Base-by-base conservation (phyloP, 2,329 filamentous ascomycete species). In the Neoscytalidium dimidiatum region DNA sequence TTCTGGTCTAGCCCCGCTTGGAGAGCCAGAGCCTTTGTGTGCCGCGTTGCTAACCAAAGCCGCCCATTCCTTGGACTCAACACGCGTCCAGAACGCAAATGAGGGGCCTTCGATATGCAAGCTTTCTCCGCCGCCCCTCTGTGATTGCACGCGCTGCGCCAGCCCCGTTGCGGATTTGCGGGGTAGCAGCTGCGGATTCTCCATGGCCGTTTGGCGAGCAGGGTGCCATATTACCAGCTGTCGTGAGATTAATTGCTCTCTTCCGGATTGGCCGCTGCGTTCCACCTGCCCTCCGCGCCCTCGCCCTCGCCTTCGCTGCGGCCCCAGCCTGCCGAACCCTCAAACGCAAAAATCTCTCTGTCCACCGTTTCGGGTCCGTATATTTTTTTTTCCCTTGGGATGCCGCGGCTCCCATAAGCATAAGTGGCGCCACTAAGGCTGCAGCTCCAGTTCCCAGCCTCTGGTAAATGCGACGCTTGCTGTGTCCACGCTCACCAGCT, bases 1-100 rank as follows among this genome's bases (percentile, higher is more conserved):
- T 60, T 63, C 61, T 53, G 61, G 48, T 56, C 61, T 56, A 64
- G 61, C 57, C 57, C 57, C 35, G 35, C 57, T 52, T 3, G 49
- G 49, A 31, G 49, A 33, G 49, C 17, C 49, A 52, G 49, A 52
- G 49, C 56, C 56, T 60, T 60, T 44, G 41, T 60, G 56, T 60
- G 56, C 56, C 56, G 56, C 56, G 23, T 28, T 60, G 56, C 56
- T 60, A 60, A 60, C 56, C 56, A 60, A 17, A 33, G 23, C 56
- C 26, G 41, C 56, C 56, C 56, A 60, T 60, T 60, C 56, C 35
- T 57, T 43, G 52, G 38, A 13, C 33, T 44, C 41, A 46, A 46
- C 56, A 58, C 53, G 53, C 53, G 53, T 58, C 52, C 29, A 28
- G 19, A 28, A 21, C 35, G 35, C 19, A 58, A 60, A 60, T 46